A percentile compares a stretch with the other conserved stretches of the same genome.
phyloP scores from a whole-genome alignment of 2,329 filamentous ascomycete genomes.

The Xylariaceae sp. region DNA sequence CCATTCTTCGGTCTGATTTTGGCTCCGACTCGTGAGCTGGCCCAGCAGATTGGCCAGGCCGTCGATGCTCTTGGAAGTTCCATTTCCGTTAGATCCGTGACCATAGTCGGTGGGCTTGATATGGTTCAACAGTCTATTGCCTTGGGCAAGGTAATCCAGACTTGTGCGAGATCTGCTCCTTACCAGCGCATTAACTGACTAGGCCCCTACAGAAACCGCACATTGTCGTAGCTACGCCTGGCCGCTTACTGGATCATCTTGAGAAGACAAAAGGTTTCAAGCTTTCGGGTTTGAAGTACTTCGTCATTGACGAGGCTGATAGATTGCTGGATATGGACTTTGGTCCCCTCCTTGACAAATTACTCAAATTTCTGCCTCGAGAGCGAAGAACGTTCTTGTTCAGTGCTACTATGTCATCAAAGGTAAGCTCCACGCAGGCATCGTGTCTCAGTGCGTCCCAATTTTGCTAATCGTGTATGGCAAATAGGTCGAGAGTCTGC shows the following conservation, averaged over 20 bases:
- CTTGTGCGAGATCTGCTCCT: neutral
- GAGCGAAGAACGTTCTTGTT: constrained; percentile 83
- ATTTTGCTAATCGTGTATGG: neutral
- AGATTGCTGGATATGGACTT: constrained; percentile 91
- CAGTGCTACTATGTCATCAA: constrained; percentile 89
- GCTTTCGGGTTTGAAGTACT: constrained; percentile 72
- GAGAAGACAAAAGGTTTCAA: constrained; percentile 98
- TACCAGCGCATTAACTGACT: too few relatives aligned
- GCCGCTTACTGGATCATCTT: constrained; percentile 82
- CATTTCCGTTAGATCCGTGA: constrained; percentile 81
- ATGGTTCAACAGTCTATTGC: constrained; percentile 91
- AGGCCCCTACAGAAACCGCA: constrained; percentile 64
- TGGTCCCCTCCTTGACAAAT: constrained; percentile 86
- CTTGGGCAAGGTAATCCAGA: constrained; percentile 59
- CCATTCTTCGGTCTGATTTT: constrained; percentile 84
- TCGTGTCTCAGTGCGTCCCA: too few relatives aligned
- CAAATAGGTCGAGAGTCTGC: constrained; percentile 70
- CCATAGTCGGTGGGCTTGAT: constrained; percentile 90
- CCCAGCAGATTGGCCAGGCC: constrained; percentile 82
- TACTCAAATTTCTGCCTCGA: constrained; percentile 79
- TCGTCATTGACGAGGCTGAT: constrained; percentile 95
- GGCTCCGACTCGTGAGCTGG: constrained; percentile 89
- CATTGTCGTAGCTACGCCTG: constrained; percentile 87
- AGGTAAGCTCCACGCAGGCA: constrained; percentile 32
- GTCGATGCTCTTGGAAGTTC: constrained; percentile 84